Conservation (phyloP, 2,329 filamentous ascomycete species). For the Claviceps purpurea region DNA sequence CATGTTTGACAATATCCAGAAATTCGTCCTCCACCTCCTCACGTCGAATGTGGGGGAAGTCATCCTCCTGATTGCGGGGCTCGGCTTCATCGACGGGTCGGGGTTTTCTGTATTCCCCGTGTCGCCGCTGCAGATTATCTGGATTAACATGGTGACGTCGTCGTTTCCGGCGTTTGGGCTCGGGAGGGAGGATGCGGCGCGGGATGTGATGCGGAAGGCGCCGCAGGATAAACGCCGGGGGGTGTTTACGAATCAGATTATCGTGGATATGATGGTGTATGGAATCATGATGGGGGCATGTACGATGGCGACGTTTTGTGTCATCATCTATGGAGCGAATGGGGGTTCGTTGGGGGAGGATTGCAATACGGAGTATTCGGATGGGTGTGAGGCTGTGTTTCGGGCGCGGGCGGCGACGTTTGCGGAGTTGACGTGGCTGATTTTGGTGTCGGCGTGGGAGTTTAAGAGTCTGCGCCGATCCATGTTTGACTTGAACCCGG, state of each 20-base stretch:
- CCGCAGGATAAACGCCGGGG: slow-evolving; percentile 57
- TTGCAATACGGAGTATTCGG: slow-evolving; percentile 49
- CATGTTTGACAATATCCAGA: slow-evolving; percentile 83
- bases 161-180: slow-evolving; percentile 80
- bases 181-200: slow-evolving; percentile 61
- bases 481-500: slow-evolving; percentile 53
- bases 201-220: slow-evolving; percentile 67
- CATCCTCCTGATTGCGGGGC: slow-evolving; percentile 64
- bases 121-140: slow-evolving; percentile 74
- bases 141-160: slow-evolving; percentile 90
- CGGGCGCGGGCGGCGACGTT: slow-evolving; percentile 60
- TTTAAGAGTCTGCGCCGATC: slow-evolving; percentile 61
- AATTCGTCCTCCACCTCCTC: slow-evolving; percentile 70
- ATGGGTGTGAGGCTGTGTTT: slow-evolving; percentile 48
- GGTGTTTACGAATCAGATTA: slow-evolving; percentile 66
- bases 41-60: slow-evolving; percentile 77
- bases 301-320: slow-evolving; percentile 51
- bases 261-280: slow-evolving; percentile 69
- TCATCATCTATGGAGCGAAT: slow-evolving; percentile 45
- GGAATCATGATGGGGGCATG: slow-evolving; percentile 65
- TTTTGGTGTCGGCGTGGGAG: slow-evolving; percentile 65
- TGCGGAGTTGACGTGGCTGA: slow-evolving; percentile 59
- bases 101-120: slow-evolving; percentile 74
- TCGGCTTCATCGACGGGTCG: slow-evolving; percentile 62
- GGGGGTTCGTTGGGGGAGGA: slow-evolving; percentile 40